A percentile compares a stretch with the other conserved stretches of the same genome.
Evolutionary conservation across 352 stramenopile species (phyloP).

Genomic region (Phytophthora nicotianae): DNA sequence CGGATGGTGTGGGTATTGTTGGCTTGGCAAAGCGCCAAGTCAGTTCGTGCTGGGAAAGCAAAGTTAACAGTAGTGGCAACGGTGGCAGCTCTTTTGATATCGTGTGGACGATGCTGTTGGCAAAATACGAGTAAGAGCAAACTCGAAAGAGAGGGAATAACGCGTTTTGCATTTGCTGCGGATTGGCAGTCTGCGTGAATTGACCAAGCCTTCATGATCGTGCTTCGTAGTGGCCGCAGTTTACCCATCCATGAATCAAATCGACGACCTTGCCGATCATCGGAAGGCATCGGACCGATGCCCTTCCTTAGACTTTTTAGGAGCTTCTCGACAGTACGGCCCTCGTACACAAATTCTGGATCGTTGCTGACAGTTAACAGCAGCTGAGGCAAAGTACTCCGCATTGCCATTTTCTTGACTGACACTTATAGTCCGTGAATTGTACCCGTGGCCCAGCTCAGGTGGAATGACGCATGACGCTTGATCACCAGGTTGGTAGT

Average conservation of each 20-base stretch:
- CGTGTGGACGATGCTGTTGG: slow-evolving; percentile 34
- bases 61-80: neutral
- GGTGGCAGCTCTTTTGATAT: neutral
- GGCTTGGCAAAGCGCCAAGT: slow-evolving; percentile 31
- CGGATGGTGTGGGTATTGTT: slow-evolving; percentile 24
- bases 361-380: slow-evolving; percentile 45
- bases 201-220: slow-evolving; percentile 50
- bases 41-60: slow-evolving; percentile 15
- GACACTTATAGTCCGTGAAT: slow-evolving; percentile 10
- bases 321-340: slow-evolving; percentile 50
- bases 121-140: slow-evolving; percentile 14
- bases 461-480: too few species aligned
- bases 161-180: too few species aligned
- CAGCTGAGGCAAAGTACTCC: slow-evolving; percentile 49
- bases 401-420: slow-evolving; percentile 46
- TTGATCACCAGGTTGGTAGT: too few species aligned
- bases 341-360: slow-evolving; percentile 36
- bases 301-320: slow-evolving; percentile 31
- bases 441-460: too few species aligned
- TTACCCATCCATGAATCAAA: slow-evolving; percentile 68
- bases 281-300: slow-evolving; percentile 17
- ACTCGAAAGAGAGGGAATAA: too few species aligned
- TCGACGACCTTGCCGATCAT: slow-evolving; percentile 43
- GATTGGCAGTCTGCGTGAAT: too few species aligned
- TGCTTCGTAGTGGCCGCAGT: slow-evolving; percentile 51